Conservation (phyloP, 352 stramenopile genomes). For the Globisporangium carolinianum region DNA sequence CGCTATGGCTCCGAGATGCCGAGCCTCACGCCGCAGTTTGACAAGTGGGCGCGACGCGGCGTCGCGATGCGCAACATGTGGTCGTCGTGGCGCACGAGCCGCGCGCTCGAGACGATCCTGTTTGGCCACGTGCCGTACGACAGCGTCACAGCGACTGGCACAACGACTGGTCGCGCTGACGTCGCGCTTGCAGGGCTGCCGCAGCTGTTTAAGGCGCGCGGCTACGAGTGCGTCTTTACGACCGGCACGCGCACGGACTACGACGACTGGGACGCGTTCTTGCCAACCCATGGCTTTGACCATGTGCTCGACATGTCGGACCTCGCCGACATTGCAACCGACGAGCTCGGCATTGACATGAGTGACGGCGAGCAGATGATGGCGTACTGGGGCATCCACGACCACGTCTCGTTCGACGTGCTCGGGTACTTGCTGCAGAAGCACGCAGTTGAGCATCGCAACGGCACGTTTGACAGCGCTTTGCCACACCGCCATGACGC, state of each 20-base stretch:
- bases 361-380: conserved; percentile 45
- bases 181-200: conserved; percentile 40
- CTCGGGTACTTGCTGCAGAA: conserved; percentile 43
- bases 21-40: conserved; percentile 51
- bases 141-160: conserved; percentile 42
- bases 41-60: conserved; percentile 40
- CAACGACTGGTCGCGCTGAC: conserved; percentile 24
- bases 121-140: conserved; percentile 64
- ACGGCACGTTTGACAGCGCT: conserved; percentile 4
- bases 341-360: conserved; percentile 45
- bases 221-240: conserved; percentile 60
- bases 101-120: conserved; percentile 53
- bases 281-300: conserved; percentile 55
- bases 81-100: conserved; percentile 64
- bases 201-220: conserved; percentile 47
- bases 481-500: conserved; percentile 8
- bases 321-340: conserved; percentile 33
- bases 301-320: conserved; percentile 30
- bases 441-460: conserved; percentile 10
- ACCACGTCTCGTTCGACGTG: conserved; percentile 57
- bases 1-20: background rate
- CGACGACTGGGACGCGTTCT: conserved; percentile 54
- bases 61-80: conserved; percentile 55
- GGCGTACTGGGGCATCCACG: conserved; percentile 63
- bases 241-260: conserved; percentile 50